phyloP scores from a whole-genome alignment of 352 stramenopile genomes.

The Halophytophthora batemanensis region DNA sequence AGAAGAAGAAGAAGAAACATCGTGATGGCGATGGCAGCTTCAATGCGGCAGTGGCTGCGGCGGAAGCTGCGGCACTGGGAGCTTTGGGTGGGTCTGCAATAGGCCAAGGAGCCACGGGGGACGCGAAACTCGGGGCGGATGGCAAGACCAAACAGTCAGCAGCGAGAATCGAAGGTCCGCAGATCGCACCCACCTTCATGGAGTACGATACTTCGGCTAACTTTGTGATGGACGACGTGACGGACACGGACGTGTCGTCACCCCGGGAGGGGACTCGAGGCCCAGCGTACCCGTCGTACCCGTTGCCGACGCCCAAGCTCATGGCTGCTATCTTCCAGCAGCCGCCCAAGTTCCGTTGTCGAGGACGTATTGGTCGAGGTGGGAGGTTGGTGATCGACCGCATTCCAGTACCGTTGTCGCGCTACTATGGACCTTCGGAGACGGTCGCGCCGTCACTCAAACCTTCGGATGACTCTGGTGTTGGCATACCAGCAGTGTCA shows the following conservation, averaged over 20 bases:
- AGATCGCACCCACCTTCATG: conserved; percentile 56
- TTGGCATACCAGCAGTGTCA: neutral
- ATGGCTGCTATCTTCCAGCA: conserved; percentile 71
- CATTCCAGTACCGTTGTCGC: conserved; percentile 48
- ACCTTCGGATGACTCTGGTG: conserved; percentile 1
- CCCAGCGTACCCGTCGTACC: conserved; percentile 64
- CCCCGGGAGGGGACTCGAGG: conserved; percentile 15
- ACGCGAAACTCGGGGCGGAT: conserved; percentile 13
- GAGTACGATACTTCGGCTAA: conserved; percentile 73
- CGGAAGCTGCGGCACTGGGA: neutral
- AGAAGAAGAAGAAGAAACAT: conserved; percentile 80
- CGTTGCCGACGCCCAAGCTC: conserved; percentile 50
- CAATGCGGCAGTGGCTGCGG: conserved; percentile 15
- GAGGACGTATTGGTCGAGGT: conserved; percentile 67
- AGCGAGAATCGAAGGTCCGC: conserved; percentile 24
- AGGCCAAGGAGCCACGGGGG: conserved; percentile 1
- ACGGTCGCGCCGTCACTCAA: conserved; percentile 42
- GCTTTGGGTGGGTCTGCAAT: neutral
- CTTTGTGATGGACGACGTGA: conserved; percentile 42
- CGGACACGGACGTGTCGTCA: conserved; percentile 23
- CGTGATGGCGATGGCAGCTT: conserved; percentile 29
- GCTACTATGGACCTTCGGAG: conserved; percentile 56
- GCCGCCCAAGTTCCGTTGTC: conserved; percentile 66
- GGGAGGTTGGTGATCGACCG: conserved; percentile 74
- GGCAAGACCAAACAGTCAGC: conserved; percentile 11